Conservation (phyloP, 129 eudicot genomes). For the Glebionis coronaria region DNA sequence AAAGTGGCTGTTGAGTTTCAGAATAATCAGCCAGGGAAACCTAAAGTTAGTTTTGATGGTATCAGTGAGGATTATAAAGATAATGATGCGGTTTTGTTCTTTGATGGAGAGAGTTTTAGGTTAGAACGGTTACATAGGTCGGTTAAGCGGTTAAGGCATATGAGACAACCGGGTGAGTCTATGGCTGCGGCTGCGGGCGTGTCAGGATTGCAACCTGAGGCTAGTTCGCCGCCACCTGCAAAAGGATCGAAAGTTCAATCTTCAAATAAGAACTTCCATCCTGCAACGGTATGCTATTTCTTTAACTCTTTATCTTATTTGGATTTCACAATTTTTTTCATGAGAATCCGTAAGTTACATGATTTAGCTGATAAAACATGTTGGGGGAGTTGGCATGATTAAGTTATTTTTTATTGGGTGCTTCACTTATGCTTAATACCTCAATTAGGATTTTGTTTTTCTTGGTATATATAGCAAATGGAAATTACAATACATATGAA, state of each 20-base stretch:
- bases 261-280: slow-evolving; percentile 46
- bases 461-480: too few relatives aligned
- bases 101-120: slow-evolving; percentile 78
- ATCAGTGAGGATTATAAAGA: slow-evolving; percentile 88
- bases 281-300: slow-evolving; percentile 47
- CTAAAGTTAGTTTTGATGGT: slow-evolving; percentile 80
- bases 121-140: slow-evolving; percentile 91
- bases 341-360: not conserved
- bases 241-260: slow-evolving; percentile 48
- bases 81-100: slow-evolving; percentile 93
- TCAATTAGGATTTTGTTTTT: too few relatives aligned
- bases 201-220: not conserved
- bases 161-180: slow-evolving; percentile 80
- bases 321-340: not conserved
- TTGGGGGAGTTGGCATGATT: not conserved
- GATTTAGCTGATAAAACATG: not conserved
- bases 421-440: too few relatives aligned
- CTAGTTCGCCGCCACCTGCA: slow-evolving; percentile 33
- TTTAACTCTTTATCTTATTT: slow-evolving; percentile 1
- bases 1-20: slow-evolving; percentile 82
- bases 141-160: slow-evolving; percentile 76
- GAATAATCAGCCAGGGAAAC: slow-evolving; percentile 80
- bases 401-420: too few relatives aligned
- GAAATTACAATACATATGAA: not conserved
- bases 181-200: slow-evolving; percentile 20